Conservation (phyloP, 1,284 basidiomycete species). For the Ceratobasidium sp. region DNA sequence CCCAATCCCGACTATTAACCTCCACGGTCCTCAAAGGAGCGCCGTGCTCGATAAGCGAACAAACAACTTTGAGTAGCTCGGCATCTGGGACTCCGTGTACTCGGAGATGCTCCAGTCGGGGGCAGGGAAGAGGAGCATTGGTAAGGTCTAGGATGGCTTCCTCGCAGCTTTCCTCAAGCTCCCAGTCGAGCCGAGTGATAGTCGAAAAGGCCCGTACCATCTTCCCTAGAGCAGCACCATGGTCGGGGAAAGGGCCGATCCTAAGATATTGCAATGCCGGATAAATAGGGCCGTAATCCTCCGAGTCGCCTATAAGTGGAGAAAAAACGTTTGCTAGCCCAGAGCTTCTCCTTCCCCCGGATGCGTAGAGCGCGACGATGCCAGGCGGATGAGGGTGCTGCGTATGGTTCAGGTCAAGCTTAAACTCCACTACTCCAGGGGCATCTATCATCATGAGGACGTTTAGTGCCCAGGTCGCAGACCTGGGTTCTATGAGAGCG, state of each 20-base stretch:
- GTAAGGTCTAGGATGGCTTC: not conserved
- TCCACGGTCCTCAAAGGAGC: not conserved
- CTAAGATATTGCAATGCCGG: not conserved
- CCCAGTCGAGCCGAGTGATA: slow-evolving; percentile 2
- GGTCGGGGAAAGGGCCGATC: not conserved
- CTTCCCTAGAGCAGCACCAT: not conserved
- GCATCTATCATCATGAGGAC: slow-evolving; percentile 1
- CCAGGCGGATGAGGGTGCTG: not conserved
- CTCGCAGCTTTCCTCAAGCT: not conserved
- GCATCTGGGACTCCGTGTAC: not conserved
- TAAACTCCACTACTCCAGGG: slow-evolving; percentile 1
- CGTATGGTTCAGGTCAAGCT: not conserved
- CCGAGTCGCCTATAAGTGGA: not conserved
- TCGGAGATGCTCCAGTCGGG: slow-evolving; percentile 13
- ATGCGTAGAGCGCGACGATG: too few relatives aligned
- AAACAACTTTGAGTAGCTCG: not conserved
- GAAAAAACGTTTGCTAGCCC: not conserved
- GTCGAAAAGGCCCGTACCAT: not conserved
- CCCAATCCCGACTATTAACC: slow-evolving; percentile 6
- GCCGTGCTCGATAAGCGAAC: too few relatives aligned
- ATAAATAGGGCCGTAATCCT: not conserved
- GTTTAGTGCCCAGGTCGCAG: not conserved
- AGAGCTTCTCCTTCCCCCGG: not conserved
- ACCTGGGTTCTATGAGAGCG: not conserved
- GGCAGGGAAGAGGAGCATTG: not conserved